Evolutionary conservation across 1,284 basidiomycete genomes (phyloP).

Genomic region (Vanrija sp.): DNA sequence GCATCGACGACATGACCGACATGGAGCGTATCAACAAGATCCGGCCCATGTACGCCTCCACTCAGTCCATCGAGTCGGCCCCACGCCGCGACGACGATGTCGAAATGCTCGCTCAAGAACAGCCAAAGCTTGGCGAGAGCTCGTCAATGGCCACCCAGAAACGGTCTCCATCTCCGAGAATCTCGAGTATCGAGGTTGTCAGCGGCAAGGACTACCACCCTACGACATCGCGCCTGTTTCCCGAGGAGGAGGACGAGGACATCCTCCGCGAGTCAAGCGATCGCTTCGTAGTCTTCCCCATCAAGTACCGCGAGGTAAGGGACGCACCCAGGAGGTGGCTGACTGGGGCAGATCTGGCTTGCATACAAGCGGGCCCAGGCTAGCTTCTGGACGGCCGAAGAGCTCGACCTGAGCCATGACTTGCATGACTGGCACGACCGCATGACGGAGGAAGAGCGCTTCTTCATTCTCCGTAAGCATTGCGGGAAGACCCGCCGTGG

Average conservation of each 20-base stretch:
- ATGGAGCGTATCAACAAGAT: conserved; percentile 28
- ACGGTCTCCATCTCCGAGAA: too few relatives aligned
- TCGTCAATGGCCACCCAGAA: not conserved
- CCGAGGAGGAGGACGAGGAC: conserved; percentile 62
- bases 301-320: conserved; percentile 69
- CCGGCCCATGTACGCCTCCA: conserved; percentile 28
- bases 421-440: conserved; percentile 82
- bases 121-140: too few relatives aligned
- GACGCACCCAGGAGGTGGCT: not conserved
- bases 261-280: conserved; percentile 64
- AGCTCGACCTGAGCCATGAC: conserved; percentile 91
- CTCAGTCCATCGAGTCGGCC: conserved; percentile 1
- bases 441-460: conserved; percentile 82
- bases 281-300: conserved; percentile 80
- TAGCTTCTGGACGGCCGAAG: conserved; percentile 83
- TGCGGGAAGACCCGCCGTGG: not conserved
- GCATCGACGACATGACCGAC: conserved; percentile 29
- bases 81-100: too few relatives aligned
- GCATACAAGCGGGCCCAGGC: conserved; percentile 75
- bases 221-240: conserved; percentile 17
- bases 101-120: not conserved
- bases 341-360: conserved; percentile 70
- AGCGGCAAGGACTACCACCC: conserved; percentile 1
- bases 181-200: not conserved
- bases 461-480: conserved; percentile 77